Conservation (phyloP, 768 basidiomycete species). For the Tricholoma bakamatsutake region DNA sequence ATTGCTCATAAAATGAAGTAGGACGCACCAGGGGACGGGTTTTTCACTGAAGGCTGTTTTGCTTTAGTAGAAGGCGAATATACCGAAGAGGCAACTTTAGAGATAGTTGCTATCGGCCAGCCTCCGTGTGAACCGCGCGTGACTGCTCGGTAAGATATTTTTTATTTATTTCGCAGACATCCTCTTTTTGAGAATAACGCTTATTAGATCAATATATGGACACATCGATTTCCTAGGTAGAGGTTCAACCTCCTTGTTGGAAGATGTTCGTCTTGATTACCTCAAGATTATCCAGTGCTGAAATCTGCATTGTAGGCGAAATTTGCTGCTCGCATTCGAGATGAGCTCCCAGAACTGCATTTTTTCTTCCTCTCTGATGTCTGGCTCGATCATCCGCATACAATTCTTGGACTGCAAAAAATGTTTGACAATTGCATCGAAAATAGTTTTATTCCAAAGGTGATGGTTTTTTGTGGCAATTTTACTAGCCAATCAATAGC, state of each 20-base stretch:
- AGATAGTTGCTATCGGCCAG: conserved; percentile 93
- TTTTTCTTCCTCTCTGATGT: conserved; percentile 96
- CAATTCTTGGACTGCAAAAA: conserved; percentile 70
- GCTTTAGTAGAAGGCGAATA: conserved; percentile 96
- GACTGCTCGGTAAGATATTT: conserved; percentile 58
- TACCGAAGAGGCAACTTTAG: conserved; percentile 82
- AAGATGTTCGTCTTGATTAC: conserved; percentile 61
- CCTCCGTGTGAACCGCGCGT: conserved; percentile 92
- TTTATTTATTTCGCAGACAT: background rate
- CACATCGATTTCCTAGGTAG: conserved; percentile 97
- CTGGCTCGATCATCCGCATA: conserved; percentile 88
- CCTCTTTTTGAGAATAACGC: conserved; percentile 8
- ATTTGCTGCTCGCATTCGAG: conserved; percentile 53
- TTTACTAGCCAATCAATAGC: conserved; percentile 82
- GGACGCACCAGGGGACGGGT: conserved; percentile 89
- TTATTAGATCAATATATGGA: conserved; percentile 84
- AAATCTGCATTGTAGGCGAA: conserved; percentile 40
- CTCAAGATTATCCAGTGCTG: background rate
- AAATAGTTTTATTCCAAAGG: conserved; percentile 78
- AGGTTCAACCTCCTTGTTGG: conserved; percentile 82
- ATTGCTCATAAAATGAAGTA: conserved; percentile 21
- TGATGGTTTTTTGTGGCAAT: conserved; percentile 92
- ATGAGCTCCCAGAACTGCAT: conserved; percentile 69
- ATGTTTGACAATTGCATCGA: conserved; percentile 91
- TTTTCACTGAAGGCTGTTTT: conserved; percentile 96